phyloP scores from a whole-genome alignment of 202 grass and related monocot species.

The Tripidium arundinaceum region DNA sequence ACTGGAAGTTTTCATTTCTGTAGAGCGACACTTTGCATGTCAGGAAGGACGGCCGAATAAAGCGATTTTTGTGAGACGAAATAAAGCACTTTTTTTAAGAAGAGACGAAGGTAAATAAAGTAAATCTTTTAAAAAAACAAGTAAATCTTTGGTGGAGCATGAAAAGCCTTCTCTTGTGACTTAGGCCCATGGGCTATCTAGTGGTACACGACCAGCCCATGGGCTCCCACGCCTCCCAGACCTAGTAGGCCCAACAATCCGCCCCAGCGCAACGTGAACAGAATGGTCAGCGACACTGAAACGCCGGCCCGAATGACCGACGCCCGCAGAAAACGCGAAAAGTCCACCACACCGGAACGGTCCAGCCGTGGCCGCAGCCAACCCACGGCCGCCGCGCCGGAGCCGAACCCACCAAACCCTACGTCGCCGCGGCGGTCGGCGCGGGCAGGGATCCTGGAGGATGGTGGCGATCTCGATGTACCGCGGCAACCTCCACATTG shows the following conservation, averaged over 20 bases:
- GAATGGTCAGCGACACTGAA: too few relatives aligned
- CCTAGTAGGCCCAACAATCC: neutral
- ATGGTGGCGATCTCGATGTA: constrained; percentile 94
- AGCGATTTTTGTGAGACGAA: too few relatives aligned
- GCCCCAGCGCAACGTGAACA: too few relatives aligned
- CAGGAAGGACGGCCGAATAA: too few relatives aligned
- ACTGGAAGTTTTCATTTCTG: too few relatives aligned
- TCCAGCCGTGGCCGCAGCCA: neutral
- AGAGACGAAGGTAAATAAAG: neutral
- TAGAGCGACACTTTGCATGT: too few relatives aligned
- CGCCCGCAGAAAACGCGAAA: neutral
- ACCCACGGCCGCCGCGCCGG: neutral
- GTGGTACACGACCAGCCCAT: neutral
- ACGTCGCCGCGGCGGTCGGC: neutral
- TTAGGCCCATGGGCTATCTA: neutral
- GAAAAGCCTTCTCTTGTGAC: neutral
- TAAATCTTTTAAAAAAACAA: too few relatives aligned
- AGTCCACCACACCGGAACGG: neutral
- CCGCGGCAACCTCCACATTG: constrained; percentile 80
- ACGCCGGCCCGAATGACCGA: neutral
- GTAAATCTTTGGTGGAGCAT: too few relatives aligned
- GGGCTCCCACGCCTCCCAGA: neutral
- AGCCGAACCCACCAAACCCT: neutral
- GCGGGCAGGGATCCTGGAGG: neutral
- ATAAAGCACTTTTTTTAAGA: too few relatives aligned